Evolutionary conservation across 164 flowering plant species (phyloP), one percentile per base, ranked within the genome.

Genomic region (Houttuynia cordata): DNA sequence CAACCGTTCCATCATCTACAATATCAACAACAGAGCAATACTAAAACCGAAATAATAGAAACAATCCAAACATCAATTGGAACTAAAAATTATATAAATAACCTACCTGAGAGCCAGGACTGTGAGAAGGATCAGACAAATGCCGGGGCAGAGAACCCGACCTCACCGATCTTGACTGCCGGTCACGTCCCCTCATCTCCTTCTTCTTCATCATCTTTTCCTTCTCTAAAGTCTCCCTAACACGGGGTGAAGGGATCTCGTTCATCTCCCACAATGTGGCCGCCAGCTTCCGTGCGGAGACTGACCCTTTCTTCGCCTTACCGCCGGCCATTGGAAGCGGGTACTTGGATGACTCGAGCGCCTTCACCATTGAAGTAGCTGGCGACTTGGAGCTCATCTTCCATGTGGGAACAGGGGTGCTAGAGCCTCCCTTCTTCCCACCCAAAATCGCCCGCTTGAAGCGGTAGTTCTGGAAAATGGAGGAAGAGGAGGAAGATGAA

Each of bases 181-280:
- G 74, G 59, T 70, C 79, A 67, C 76, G 78, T 45, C 49, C 68
- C 41, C 73, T 68, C 22, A 23, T 63, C 64, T 71, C 78, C 68
- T 70, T 78, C 71, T 71, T n/a, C n/a, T n/a, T 74, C 62, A n/a
- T 3, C 49, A 17, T 45, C 49, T 45, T 45, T 17, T 65, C 74
- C 67, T 75, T 76, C 23, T 63, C 74, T 13, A 34, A 37, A 22
- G 57, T 68, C 40, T 76, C 81, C 60, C 62, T 72, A 63, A 67
- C 53, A 25, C 68, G 61, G 6, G 83, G 85, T 7, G 85, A 79
- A 18, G 87, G 94, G 54, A 87, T 66, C 72, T 85, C 92, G 56
- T 93, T 88, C 89, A 90, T 77, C 69, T 87, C 97, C 99, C 99
- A 93, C 69, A 90, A 77, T 41, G 93, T 90, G 21, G 99, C 96